phyloP scores from a whole-genome alignment of 257 asterid species.

The Solanum clarkiae region DNA sequence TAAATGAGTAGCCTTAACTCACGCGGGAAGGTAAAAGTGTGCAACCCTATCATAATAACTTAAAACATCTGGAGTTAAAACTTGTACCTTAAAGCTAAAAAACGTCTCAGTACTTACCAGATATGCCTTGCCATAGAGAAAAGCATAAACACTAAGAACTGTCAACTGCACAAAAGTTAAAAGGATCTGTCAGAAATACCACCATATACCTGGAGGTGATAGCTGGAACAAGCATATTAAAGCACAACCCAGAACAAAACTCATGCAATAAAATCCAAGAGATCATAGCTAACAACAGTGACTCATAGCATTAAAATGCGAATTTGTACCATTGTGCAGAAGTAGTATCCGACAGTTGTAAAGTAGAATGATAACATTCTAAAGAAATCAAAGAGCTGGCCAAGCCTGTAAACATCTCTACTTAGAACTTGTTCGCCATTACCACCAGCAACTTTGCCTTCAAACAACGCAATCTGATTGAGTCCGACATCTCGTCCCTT shows the following conservation, averaged over 20 bases:
- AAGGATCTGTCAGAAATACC: background rate
- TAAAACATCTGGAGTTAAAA: background rate
- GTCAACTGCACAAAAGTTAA: conserved; percentile 66
- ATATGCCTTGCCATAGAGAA: conserved; percentile 92
- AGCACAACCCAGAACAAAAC: background rate
- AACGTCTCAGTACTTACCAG: conserved; percentile 45
- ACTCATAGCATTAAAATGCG: background rate
- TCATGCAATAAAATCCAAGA: background rate
- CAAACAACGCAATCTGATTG: conserved; percentile 93
- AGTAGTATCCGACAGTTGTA: conserved; percentile 92
- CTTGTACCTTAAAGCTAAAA: background rate
- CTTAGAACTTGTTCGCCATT: conserved; percentile 99
- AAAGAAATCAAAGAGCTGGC: conserved; percentile 95
- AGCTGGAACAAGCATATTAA: background rate
- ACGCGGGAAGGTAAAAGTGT: background rate
- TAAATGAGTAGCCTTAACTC: background rate
- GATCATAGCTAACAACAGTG: background rate
- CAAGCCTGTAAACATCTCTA: conserved; percentile 93
- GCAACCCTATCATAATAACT: background rate
- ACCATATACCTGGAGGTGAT: background rate
- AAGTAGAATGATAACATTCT: conserved; percentile 95
- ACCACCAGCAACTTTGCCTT: conserved; percentile 99
- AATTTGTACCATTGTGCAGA: conserved; percentile 85
- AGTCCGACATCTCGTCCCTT: conserved; percentile 98
- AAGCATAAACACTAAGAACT: conserved; percentile 72